Evolutionary conservation across 257 asterid species (phyloP).

Genomic region (Penstemon newberryi): DNA sequence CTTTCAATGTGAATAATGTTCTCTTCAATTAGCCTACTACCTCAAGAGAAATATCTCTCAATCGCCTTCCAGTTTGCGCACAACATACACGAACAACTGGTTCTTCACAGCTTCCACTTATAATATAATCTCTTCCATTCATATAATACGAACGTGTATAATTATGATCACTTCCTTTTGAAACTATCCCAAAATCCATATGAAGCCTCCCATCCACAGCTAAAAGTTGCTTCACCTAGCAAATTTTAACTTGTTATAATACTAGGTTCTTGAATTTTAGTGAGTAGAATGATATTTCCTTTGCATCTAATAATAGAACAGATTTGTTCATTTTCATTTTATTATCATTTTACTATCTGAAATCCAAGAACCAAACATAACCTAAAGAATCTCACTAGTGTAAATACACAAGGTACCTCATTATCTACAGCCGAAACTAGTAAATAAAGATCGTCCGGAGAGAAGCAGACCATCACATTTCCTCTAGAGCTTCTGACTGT

Average conservation of each 20-base stretch:
- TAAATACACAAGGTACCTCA: slow-evolving; percentile 46
- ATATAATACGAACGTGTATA: slow-evolving; percentile 85
- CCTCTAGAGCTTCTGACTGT: slow-evolving; percentile 68
- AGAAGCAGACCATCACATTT: slow-evolving; percentile 85
- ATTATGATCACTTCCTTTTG: slow-evolving; percentile 67
- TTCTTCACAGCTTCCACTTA: slow-evolving; percentile 83
- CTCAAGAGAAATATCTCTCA: slow-evolving; percentile 61
- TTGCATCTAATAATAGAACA: too few species aligned
- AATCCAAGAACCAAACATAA: too few species aligned
- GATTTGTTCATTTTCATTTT: too few species aligned
- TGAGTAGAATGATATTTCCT: too few species aligned
- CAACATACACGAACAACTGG: slow-evolving; percentile 64
- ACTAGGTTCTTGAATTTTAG: too few species aligned
- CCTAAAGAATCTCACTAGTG: too few species aligned
- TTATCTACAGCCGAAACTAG: slow-evolving; percentile 85
- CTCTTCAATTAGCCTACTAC: slow-evolving; percentile 28
- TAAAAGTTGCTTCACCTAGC: slow-evolving; percentile 72
- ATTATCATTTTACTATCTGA: too few species aligned
- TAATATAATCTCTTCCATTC: slow-evolving; percentile 77
- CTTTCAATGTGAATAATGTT: background rate
- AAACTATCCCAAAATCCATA: slow-evolving; percentile 64
- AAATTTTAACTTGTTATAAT: background rate
- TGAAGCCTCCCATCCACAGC: slow-evolving; percentile 74
- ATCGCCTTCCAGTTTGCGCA: slow-evolving; percentile 74
- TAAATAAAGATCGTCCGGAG: slow-evolving; percentile 81